A percentile compares a stretch with the other conserved stretches of the same genome.
Evolutionary conservation across 2,329 filamentous ascomycete genomes (phyloP).

Genomic region (Alternaria longipes): DNA sequence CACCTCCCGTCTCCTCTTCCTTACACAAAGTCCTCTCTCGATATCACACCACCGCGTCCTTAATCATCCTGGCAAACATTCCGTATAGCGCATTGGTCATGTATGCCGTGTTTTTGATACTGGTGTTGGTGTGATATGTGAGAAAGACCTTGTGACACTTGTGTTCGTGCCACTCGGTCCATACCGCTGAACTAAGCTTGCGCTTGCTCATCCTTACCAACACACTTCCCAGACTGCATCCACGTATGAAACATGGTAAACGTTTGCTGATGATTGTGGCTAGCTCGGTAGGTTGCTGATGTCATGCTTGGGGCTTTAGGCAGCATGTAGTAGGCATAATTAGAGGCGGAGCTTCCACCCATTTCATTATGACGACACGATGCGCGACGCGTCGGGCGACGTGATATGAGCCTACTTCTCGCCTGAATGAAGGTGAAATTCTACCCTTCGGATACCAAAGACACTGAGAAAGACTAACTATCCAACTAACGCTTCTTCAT

Average conservation of each 20-base stretch:
- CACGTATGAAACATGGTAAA: background rate
- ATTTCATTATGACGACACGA: constrained; percentile 30
- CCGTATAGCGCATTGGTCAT: background rate
- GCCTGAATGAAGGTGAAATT: background rate
- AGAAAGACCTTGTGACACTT: background rate
- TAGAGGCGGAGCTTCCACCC: constrained; percentile 1
- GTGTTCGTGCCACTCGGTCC: background rate
- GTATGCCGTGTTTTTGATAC: background rate
- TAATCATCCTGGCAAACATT: background rate
- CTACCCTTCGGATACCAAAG: background rate
- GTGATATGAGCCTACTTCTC: background rate
- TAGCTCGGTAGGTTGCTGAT: background rate
- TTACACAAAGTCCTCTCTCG: background rate
- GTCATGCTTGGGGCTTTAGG: background rate
- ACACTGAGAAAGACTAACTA: background rate
- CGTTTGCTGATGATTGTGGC: background rate
- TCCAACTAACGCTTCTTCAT: background rate
- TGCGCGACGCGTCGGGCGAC: constrained; percentile 5
- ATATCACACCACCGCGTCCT: background rate
- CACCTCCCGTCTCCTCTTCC: background rate
- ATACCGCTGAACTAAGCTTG: background rate
- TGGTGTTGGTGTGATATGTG: background rate
- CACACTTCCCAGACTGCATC: background rate
- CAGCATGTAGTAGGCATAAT: background rate
- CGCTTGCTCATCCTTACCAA: background rate